A percentile compares a stretch with the other conserved stretches of the same genome.
phyloP scores from a whole-genome alignment of 2,329 filamentous ascomycete species.

The Sclerotinia spermophila region DNA sequence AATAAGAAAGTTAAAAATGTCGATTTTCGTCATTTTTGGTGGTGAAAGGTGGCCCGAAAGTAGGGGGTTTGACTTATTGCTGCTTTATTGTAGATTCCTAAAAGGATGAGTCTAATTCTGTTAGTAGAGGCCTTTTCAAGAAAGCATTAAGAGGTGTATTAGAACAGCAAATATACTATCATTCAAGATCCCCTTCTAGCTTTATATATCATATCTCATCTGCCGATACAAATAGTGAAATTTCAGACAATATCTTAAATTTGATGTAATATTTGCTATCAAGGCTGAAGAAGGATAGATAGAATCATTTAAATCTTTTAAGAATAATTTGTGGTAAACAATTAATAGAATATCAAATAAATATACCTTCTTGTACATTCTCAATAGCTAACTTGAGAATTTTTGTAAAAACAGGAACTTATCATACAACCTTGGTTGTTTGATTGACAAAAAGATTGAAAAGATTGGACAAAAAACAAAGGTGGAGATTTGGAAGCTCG shows the following conservation, averaged over 20 bases:
- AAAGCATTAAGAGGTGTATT: background rate
- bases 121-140: background rate
- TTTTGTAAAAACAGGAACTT: background rate
- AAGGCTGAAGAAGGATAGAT: background rate
- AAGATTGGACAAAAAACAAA: background rate
- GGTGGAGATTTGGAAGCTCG: background rate
- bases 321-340: background rate
- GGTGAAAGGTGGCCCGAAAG: too few species aligned
- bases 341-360: background rate
- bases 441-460: background rate
- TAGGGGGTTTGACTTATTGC: too few species aligned
- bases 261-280: background rate
- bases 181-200: background rate
- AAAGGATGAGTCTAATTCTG: background rate
- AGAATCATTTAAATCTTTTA: too few species aligned
- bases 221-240: background rate
- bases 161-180: background rate
- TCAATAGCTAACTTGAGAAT: background rate
- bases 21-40: too few species aligned
- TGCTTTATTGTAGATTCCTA: background rate
- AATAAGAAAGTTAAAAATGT: too few species aligned
- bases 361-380: background rate
- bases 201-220: background rate
- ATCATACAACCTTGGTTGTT: fast-evolving
- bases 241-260: too few species aligned